phyloP scores from a whole-genome alignment of 306 rosid genomes.

The Quercus mongolica region DNA sequence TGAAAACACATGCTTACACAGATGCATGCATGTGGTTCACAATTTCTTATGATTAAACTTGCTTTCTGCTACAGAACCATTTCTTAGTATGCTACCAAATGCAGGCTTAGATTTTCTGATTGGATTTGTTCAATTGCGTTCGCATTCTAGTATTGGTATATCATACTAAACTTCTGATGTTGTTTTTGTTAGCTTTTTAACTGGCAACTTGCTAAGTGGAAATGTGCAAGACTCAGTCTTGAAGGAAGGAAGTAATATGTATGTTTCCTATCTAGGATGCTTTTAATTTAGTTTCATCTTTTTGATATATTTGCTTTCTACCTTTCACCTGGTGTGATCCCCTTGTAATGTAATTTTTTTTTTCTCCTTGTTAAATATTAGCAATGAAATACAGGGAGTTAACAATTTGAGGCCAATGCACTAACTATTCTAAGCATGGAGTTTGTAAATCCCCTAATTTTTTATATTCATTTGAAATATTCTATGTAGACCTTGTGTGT shows the following conservation, averaged over 20 bases:
- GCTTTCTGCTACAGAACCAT: slow-evolving; percentile 4
- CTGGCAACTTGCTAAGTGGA: slow-evolving; percentile 71
- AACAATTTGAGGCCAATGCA: not conserved
- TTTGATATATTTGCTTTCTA: not conserved
- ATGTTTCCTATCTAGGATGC: slow-evolving; percentile 37
- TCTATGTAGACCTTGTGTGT: no score
- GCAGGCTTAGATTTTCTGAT: not conserved
- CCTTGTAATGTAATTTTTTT: not conserved
- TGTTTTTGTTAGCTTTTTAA: slow-evolving; percentile 58
- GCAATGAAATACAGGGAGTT: not conserved
- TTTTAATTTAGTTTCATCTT: slow-evolving; percentile 6
- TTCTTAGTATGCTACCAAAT: not conserved
- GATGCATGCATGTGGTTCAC: not conserved
- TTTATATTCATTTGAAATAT: no score
- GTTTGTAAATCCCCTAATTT: no score
- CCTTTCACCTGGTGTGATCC: not conserved
- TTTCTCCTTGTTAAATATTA: not conserved
- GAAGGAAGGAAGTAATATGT: slow-evolving; percentile 66
- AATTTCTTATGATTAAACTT: not conserved
- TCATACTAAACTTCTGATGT: slow-evolving; percentile 13
- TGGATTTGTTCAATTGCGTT: not conserved
- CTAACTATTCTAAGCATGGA: no score
- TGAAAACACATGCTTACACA: not conserved
- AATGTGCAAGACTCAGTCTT: slow-evolving; percentile 57
- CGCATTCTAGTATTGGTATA: slow-evolving; percentile 12